Evolutionary conservation across 2,329 filamentous ascomycete genomes (phyloP).

Genomic region (Talaromyces atroroseus): DNA sequence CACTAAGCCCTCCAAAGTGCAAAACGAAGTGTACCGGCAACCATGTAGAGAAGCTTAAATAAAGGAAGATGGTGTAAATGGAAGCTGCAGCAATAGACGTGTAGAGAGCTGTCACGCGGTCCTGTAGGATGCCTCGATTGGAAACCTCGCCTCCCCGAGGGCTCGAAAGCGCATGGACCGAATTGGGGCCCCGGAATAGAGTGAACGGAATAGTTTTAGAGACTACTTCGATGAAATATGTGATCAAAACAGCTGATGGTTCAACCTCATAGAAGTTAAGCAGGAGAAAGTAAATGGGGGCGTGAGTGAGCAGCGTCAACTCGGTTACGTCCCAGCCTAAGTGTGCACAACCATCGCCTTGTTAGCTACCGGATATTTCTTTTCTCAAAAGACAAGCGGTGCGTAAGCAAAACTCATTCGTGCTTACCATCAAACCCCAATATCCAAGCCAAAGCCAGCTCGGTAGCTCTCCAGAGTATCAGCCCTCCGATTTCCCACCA

Average conservation of each 20-base stretch:
- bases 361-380: neutral
- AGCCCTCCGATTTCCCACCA: conserved; percentile 56
- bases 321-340: conserved; percentile 61
- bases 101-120: conserved; percentile 57
- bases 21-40: conserved; percentile 67
- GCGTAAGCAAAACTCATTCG: neutral
- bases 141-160: conserved; percentile 42
- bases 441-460: conserved; percentile 69
- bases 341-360: neutral
- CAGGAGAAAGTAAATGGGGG: conserved; percentile 71
- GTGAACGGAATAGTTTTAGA: conserved; percentile 69
- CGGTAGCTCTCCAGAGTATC: conserved; percentile 54
- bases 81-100: conserved; percentile 64
- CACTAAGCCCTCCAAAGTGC: conserved; percentile 67
- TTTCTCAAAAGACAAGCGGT: neutral
- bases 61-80: conserved; percentile 70
- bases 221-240: conserved; percentile 62
- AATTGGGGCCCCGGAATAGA: conserved; percentile 63
- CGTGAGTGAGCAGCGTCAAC: conserved; percentile 64
- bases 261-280: conserved; percentile 70
- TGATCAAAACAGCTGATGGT: conserved; percentile 54
- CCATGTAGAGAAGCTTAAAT: conserved; percentile 62
- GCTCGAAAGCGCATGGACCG: conserved; percentile 54
- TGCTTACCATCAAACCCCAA: conserved; percentile 48
- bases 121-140: conserved; percentile 61